Base-by-base conservation (phyloP, 306 rosid genomes). In the Abrus pulchellus region DNA sequence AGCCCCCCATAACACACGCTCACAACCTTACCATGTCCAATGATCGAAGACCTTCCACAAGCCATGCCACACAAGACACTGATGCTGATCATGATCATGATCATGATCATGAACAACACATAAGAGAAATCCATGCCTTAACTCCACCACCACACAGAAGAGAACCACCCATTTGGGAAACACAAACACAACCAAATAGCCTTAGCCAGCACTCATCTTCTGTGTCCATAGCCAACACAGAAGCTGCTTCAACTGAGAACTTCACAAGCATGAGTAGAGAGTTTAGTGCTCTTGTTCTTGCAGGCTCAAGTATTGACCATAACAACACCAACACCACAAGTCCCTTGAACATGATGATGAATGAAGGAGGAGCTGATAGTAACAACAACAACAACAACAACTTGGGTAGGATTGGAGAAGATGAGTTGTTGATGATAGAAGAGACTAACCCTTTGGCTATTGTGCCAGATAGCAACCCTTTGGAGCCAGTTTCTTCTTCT, bases 361-460 rank as follows among this genome's bases (percentile, higher is more conserved):
- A 44, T 50, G 83, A 83, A 52, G 79, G 76, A 11, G 44, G 34
- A 38, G 55, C 0, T 1, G 43, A 7, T 41, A 55, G 41, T 13
- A 56, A 9, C 13, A 65, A 28, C 3, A 68, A 7, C 30, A 71
- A 43, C 14, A 52, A 38, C 28, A 83, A 62, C 70, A 77, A 84
- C 64, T 48, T 91, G 88, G 81, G 78, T 10, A 90, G 91, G 74
- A 91, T 94, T 7, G 75, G 92, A 53, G 97, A 94, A 78, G 97
- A 89, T 10, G 93, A 89, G 30, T 60, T 73, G 72, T 9, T 67
- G 72, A 67, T 67, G 81, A 87, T 73, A 33, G 86, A 87, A 76
- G 98, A 94, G 72, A 90, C 83, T 1, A 92, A 94, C 71, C 97
- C 94, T 36, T 78, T 94, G 77, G 98, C 97, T 4, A 91, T 94